phyloP scores from a whole-genome alignment of 2,329 filamentous ascomycete species.

The Pyrenophora teres region DNA sequence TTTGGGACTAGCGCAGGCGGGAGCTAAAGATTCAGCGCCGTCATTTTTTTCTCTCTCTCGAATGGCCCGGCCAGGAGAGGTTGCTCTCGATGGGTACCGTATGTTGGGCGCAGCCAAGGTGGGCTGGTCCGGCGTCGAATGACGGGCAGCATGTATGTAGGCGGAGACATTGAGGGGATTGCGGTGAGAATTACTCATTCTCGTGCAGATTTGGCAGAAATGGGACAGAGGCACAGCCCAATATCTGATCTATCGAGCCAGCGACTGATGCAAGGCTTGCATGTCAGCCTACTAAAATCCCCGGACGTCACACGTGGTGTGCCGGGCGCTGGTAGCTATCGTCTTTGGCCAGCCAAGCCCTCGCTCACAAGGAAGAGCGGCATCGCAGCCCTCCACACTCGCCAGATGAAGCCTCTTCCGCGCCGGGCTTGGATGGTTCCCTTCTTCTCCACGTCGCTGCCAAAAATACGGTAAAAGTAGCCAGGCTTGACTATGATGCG shows the following conservation, averaged over 20 bases:
- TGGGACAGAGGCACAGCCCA: slow-evolving; percentile 1
- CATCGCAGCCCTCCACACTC: slow-evolving; percentile 17
- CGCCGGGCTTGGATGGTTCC: slow-evolving; percentile 9
- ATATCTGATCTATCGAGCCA: slow-evolving; percentile 12
- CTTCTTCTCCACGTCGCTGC: slow-evolving; percentile 16
- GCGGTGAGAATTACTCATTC: slow-evolving; percentile 18
- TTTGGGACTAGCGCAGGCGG: slow-evolving; percentile 2
- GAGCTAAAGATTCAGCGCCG: slow-evolving; percentile 3
- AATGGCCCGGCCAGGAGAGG: slow-evolving; percentile 7
- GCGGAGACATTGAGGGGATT: background rate
- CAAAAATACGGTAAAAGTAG: slow-evolving; percentile 1
- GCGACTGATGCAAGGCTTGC: background rate
- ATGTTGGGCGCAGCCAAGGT: background rate
- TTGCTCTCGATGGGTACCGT: slow-evolving; percentile 2
- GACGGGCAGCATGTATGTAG: slow-evolving; percentile 9
- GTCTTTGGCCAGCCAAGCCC: slow-evolving; percentile 14
- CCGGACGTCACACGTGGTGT: slow-evolving; percentile 16
- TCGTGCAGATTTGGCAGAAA: background rate
- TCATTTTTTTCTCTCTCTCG: slow-evolving; percentile 1
- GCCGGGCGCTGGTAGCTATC: background rate
- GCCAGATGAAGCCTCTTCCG: slow-evolving; percentile 22
- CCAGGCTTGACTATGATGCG: slow-evolving; percentile 22
- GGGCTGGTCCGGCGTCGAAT: background rate
- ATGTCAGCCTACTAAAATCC: slow-evolving; percentile 8
- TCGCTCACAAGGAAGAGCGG: slow-evolving; percentile 15